Conservation (phyloP, 2,329 filamentous ascomycete species). For the Mariannaea elegans region DNA sequence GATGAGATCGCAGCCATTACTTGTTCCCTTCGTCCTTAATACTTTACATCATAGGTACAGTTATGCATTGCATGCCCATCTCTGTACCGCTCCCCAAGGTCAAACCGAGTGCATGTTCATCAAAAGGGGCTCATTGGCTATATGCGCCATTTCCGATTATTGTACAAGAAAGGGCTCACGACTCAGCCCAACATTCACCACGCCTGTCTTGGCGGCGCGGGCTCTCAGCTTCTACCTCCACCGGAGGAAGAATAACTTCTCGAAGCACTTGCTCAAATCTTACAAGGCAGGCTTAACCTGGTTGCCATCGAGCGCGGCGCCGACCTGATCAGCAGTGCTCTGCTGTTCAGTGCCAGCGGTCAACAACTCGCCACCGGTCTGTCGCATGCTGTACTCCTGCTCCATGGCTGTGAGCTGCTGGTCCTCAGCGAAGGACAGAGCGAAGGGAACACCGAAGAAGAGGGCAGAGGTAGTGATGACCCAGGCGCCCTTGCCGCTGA, state of each 20-base stretch:
- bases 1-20: constrained; percentile 43
- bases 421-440: constrained; percentile 92
- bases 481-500: constrained; percentile 90
- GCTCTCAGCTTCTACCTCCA: constrained; percentile 21
- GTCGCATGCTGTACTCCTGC: constrained; percentile 95
- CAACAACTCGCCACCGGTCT: constrained; percentile 80
- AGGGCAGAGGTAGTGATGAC: constrained; percentile 89
- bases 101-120: constrained; percentile 33
- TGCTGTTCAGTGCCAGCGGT: constrained; percentile 55
- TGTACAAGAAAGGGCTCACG: constrained; percentile 39
- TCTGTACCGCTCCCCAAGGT: constrained; percentile 21
- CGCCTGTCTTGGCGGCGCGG: constrained; percentile 27
- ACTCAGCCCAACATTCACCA: constrained; percentile 32
- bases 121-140: constrained; percentile 35
- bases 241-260: constrained; percentile 18
- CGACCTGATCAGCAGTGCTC: constrained; percentile 59
- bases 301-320: constrained; percentile 57
- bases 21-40: constrained; percentile 31
- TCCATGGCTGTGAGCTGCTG: constrained; percentile 98
- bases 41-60: constrained; percentile 40
- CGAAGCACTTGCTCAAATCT: constrained; percentile 30
- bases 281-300: constrained; percentile 62
- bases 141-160: constrained; percentile 41
- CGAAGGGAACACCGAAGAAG: constrained; percentile 91
- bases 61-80: constrained; percentile 29